Evolutionary conservation across 805 yeast genomes (phyloP).

Genomic region (Yarrowia sp.): DNA sequence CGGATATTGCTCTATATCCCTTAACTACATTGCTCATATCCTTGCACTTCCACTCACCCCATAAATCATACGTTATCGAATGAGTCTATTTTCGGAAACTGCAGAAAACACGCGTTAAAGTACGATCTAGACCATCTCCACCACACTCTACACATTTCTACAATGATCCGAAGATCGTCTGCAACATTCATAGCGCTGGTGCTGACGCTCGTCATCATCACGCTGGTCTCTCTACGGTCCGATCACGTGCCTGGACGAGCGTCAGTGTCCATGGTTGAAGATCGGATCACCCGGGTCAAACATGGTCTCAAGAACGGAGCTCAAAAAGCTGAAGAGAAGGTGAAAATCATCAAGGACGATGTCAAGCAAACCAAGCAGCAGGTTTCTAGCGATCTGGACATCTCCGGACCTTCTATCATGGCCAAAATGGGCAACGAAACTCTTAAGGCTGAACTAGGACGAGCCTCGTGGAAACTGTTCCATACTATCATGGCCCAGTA

Average conservation of each 20-base stretch:
- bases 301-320: conserved; percentile 37
- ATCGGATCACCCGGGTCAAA: conserved; percentile 41
- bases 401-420: conserved; percentile 69
- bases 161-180: conserved; percentile 29
- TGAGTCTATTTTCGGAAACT: conserved; percentile 24
- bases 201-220: conserved; percentile 30
- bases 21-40: neutral
- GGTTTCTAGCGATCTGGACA: conserved; percentile 2
- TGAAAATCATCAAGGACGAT: neutral
- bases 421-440: conserved; percentile 92
- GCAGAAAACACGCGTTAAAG: conserved; percentile 15
- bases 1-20: neutral
- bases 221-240: conserved; percentile 16
- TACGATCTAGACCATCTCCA: too few species aligned
- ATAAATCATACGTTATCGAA: conserved; percentile 32
- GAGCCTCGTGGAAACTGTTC: conserved; percentile 89
- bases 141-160: neutral
- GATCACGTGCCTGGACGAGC: conserved; percentile 35
- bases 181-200: conserved; percentile 27
- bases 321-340: neutral
- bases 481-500: conserved; percentile 93
- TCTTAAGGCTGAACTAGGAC: conserved; percentile 79
- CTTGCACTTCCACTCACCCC: neutral
- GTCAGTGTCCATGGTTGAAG: conserved; percentile 28
- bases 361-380: neutral